These are phyloP conservation scores for Dicorynia guianensis DNA, from an alignment of 306 rosid species.

Conservation along the genomic window DNA sequence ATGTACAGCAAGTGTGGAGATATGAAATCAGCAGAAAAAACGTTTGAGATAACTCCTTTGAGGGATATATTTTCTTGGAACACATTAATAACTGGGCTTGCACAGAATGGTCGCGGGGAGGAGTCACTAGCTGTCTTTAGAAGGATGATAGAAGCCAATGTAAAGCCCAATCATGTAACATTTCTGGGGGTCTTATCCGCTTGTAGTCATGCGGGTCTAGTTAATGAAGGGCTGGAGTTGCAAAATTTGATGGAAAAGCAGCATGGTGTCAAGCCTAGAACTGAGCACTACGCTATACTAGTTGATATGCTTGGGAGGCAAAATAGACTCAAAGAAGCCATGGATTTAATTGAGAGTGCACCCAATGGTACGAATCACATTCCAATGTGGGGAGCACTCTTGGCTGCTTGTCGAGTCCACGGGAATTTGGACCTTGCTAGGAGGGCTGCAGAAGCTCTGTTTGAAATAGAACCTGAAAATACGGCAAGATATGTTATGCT, in stretches of 20 bases:
- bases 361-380: constrained; percentile 49
- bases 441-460: constrained; percentile 63
- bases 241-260: constrained; percentile 56
- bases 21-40: constrained; percentile 57
- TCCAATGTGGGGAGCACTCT: constrained; percentile 69
- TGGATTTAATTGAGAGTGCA: constrained; percentile 54
- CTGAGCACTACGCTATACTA: constrained; percentile 64
- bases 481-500: constrained; percentile 71
- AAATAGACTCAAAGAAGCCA: constrained; percentile 58
- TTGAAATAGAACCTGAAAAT: constrained; percentile 64
- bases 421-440: constrained; percentile 58
- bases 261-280: constrained; percentile 51
- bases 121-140: constrained; percentile 52
- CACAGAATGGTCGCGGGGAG: constrained; percentile 63
- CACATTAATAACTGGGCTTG: constrained; percentile 59
- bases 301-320: constrained; percentile 72
- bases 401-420: constrained; percentile 67
- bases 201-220: constrained; percentile 68
- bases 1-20: constrained; percentile 70
- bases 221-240: constrained; percentile 54
- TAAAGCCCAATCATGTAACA: constrained; percentile 66
- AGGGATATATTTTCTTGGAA: constrained; percentile 66
- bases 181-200: constrained; percentile 66
- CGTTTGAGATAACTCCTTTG: constrained; percentile 50
- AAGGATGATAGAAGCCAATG: constrained; percentile 61